Percentiles rank a stretch among this genome's conserved stretches.
phyloP scores from a whole-genome alignment of 192 early-diverging fungal genomes.

The Pilobolus umbonatus region DNA sequence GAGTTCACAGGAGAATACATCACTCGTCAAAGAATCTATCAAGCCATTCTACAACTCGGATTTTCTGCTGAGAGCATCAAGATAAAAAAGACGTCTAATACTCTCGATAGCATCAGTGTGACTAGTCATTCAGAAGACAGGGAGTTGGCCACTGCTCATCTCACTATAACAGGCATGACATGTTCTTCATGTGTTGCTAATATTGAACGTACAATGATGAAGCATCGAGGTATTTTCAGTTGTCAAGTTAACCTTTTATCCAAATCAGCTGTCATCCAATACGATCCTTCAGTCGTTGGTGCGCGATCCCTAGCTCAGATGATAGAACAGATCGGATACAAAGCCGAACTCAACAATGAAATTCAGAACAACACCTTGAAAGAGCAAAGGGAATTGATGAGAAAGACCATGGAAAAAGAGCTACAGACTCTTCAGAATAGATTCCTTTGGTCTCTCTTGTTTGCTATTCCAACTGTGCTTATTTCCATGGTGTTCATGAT shows the following conservation, averaged over 20 bases:
- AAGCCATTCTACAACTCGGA: constrained; percentile 36
- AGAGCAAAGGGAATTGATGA: constrained; percentile 33
- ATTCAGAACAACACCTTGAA: constrained; percentile 21
- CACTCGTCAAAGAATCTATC: constrained; percentile 25
- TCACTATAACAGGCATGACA: constrained; percentile 96
- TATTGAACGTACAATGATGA: constrained; percentile 63
- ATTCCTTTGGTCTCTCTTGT: constrained; percentile 49
- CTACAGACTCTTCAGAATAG: constrained; percentile 24
- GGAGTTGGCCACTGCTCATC: constrained; percentile 46
- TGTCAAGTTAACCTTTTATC: constrained; percentile 50
- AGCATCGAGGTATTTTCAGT: constrained; percentile 38
- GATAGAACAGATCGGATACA: constrained; percentile 59
- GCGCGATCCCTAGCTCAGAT: constrained; percentile 53
- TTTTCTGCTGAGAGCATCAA: constrained; percentile 43
- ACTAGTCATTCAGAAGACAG: constrained; percentile 37
- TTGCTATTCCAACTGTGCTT: constrained; percentile 66
- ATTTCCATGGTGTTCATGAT: constrained; percentile 73
- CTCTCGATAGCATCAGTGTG: constrained; percentile 47
- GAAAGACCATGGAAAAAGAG: constrained; percentile 43
- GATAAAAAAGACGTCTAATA: constrained; percentile 61
- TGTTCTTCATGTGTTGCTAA: constrained; percentile 73
- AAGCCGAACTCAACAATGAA: constrained; percentile 38
- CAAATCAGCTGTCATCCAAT: constrained; percentile 44
- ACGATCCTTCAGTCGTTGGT: constrained; percentile 51
- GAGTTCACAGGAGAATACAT: constrained; percentile 33